Conservation (phyloP, 176 grass and related monocot species). For the Eragrostis curvula region DNA sequence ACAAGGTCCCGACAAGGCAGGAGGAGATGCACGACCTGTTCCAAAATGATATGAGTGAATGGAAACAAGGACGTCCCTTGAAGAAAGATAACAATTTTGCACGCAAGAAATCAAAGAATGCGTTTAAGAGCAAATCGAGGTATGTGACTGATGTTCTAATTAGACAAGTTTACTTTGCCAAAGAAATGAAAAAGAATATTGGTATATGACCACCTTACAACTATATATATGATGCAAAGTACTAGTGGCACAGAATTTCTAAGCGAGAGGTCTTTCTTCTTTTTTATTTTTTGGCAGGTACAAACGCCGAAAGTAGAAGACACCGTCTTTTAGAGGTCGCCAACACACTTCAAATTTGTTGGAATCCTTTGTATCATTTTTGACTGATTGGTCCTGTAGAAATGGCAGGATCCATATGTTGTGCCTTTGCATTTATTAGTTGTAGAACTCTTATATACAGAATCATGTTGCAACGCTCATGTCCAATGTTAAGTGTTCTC, state of each 20-base stretch:
- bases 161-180: neutral
- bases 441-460: constrained; percentile 10
- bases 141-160: constrained; percentile 41
- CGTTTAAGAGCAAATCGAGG: constrained; percentile 98
- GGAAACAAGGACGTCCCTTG: constrained; percentile 61
- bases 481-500: neutral
- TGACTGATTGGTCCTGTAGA: neutral
- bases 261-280: neutral
- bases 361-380: constrained; percentile 28
- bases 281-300: constrained; percentile 35
- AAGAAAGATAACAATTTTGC: constrained; percentile 56
- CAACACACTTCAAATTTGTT: neutral
- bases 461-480: neutral
- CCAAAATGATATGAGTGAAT: constrained; percentile 91
- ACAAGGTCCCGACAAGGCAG: constrained; percentile 56
- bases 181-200: neutral
- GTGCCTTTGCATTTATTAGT: neutral
- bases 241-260: neutral
- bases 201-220: neutral
- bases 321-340: neutral
- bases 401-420: constrained; percentile 10
- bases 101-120: constrained; percentile 69
- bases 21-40: constrained; percentile 93
- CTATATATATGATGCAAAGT: neutral
- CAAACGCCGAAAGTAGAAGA: constrained; percentile 59